Evolutionary conservation across 2,329 filamentous ascomycete genomes (phyloP).

Genomic region (Exophiala sideris): DNA sequence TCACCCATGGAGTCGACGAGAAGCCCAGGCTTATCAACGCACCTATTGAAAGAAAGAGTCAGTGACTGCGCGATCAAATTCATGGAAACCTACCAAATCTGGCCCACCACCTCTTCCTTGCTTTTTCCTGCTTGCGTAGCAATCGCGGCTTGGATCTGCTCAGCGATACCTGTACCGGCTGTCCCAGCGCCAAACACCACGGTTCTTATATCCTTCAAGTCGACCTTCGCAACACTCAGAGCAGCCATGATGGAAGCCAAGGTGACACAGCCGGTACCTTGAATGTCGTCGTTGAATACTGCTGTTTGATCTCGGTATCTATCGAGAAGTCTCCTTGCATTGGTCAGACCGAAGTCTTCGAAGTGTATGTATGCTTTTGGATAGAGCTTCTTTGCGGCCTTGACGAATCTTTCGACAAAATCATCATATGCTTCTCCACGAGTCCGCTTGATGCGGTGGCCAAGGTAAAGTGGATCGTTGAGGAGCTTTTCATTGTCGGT

Average conservation of each 20-base stretch:
- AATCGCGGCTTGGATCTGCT: slow-evolving; percentile 78
- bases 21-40: slow-evolving; percentile 77
- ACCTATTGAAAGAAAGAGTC: slow-evolving; percentile 39
- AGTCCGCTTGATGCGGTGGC: slow-evolving; percentile 61
- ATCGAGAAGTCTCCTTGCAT: slow-evolving; percentile 73
- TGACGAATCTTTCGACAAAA: slow-evolving; percentile 73
- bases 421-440: slow-evolving; percentile 70
- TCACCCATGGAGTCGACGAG: slow-evolving; percentile 62
- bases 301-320: slow-evolving; percentile 69
- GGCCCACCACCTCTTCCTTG: slow-evolving; percentile 70
- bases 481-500: slow-evolving; percentile 76
- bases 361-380: slow-evolving; percentile 84
- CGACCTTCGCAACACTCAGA: slow-evolving; percentile 64
- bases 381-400: slow-evolving; percentile 64
- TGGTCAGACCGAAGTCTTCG: slow-evolving; percentile 78
- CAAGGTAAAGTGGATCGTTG: slow-evolving; percentile 75
- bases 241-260: slow-evolving; percentile 77
- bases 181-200: slow-evolving; percentile 78
- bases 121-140: slow-evolving; percentile 62
- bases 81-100: slow-evolving; percentile 55
- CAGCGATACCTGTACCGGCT: slow-evolving; percentile 80
- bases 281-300: slow-evolving; percentile 89
- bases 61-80: too few species aligned
- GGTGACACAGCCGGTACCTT: slow-evolving; percentile 84
- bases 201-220: slow-evolving; percentile 66